Base-by-base conservation (phyloP, 2,329 filamentous ascomycete genomes). In the Epicoccum sorghinum region DNA sequence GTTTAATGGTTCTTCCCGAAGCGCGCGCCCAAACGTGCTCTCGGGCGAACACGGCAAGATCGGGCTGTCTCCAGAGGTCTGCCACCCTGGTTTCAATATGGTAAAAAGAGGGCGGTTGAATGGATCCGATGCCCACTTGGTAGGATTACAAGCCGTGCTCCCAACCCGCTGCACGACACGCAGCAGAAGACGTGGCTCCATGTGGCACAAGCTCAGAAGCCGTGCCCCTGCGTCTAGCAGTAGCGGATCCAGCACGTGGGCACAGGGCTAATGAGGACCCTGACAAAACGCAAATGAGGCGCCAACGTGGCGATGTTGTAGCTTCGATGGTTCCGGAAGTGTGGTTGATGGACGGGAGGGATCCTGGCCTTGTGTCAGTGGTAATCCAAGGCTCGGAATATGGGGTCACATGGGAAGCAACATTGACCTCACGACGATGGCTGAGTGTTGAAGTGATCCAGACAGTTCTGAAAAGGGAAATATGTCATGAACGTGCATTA, bases 121-220 rank as follows among this genome's bases (percentile, higher is more conserved):
- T 41, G 52, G 52, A n/a, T 7, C 23, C 27, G 33, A 37, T 35
- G 27, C 32, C 27, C 44, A 33, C 9, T 33, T 5, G 7, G 13
- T 39, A 53, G 51, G 44, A 25, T 35, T 44, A 43, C 52, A 42
- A 18, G 27, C 52, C 52, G 52, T 55, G 52, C 46, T 23, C 52
- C 18, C 52, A 55, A 46, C 42, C 47, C 52, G 47, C 47, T 55
- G 52, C 52, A 55, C 47, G 47, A 56, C 52, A 55, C 38, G 29
- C 41, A 50, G 44, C 35, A 54, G 36, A 35, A 55, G 25, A 49
- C 46, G 45, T 40, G 51, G 51, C 45, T 36, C 40, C 25, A 10
- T 8, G 40, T 49, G 52, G 52, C 41, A 49, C 52, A 41, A 46
- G 52, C 52, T 49, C 32, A 47, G 30, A 36, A 18, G 10, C 35